Conservation (phyloP, 1,284 basidiomycete species). For the Chalciporus sp. region DNA sequence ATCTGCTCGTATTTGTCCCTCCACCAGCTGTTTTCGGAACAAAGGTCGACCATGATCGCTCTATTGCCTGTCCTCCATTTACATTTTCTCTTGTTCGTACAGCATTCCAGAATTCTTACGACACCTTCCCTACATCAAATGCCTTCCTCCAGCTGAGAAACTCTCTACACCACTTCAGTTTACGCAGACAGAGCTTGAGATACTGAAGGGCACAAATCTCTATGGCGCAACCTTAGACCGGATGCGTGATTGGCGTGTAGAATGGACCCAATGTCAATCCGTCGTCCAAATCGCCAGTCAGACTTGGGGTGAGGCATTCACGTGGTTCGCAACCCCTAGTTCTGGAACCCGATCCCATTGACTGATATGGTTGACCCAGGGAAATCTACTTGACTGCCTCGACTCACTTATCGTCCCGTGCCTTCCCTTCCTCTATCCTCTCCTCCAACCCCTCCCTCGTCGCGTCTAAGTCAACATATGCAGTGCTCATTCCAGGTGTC, state of each 20-base stretch:
- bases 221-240: slow-evolving; percentile 73
- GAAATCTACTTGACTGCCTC: slow-evolving; percentile 68
- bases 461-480: slow-evolving; percentile 57
- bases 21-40: slow-evolving; percentile 59
- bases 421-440: slow-evolving; percentile 84
- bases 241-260: slow-evolving; percentile 55
- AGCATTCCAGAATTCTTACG: slow-evolving; percentile 36
- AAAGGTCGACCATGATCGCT: slow-evolving; percentile 24
- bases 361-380: slow-evolving; percentile 44
- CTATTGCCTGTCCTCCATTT: slow-evolving; percentile 23
- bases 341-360: neutral
- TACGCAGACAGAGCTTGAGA: slow-evolving; percentile 56
- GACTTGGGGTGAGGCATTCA: slow-evolving; percentile 55
- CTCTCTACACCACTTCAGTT: slow-evolving; percentile 83
- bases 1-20: slow-evolving; percentile 72
- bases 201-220: slow-evolving; percentile 78
- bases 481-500: slow-evolving; percentile 82
- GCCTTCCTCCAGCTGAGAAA: slow-evolving; percentile 58
- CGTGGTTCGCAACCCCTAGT: slow-evolving; percentile 56
- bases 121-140: slow-evolving; percentile 67
- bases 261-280: slow-evolving; percentile 56
- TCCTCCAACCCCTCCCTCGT: slow-evolving; percentile 56
- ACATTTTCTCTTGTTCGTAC: slow-evolving; percentile 17
- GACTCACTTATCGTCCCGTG: slow-evolving; percentile 82
- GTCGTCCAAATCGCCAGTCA: slow-evolving; percentile 41